Evolutionary conservation across 495 filamentous ascomycete species (phyloP), one percentile per base, ranked within the genome.

Genomic region (Penicillium soppii): DNA sequence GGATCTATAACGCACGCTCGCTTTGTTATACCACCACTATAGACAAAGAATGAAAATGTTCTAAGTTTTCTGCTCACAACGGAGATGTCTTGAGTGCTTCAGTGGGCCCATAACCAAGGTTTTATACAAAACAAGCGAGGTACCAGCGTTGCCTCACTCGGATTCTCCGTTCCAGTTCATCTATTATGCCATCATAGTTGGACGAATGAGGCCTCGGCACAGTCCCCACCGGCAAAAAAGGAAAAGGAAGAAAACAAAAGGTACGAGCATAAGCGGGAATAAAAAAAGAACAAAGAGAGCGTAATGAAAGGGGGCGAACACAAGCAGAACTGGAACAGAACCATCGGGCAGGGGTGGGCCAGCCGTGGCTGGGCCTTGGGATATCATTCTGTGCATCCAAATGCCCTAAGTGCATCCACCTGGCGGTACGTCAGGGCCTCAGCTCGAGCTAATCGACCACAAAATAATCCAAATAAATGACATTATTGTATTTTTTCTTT

Each of bases 141-240:
- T 42, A 40, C 46, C 29, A 48, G 48, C 46, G 41, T 54, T 48
- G 56, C 53, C 52, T 54, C 20, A 35, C 37, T 52, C 27, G 36
- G 47, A 37, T 16, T 43, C 29, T 42, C 56, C 15, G 54, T 52
- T 48, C 61, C 43, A 50, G 49, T 62, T 49, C 44, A 23, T 36
- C 27, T 40, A 50, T 51, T 47, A 37, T 58, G 51, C 26, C 51
- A 42, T 54, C 47, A 23, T 22, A 41, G 25, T 21, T 39, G 27
- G 40, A 19, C 50, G 27, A 59, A 56, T 56, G 45, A 40, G 42
- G 52, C 41, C 36, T 48, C 44, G 50, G 42, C 47, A 32, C 52
- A 27, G 29, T 26, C 43, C 43, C 26, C 39, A 19, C 54, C 60
- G 57, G 60, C 60, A 56, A 57, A 63, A 63, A 56, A 52, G 57